Conservation (phyloP, 495 filamentous ascomycete genomes). For the Aspergillus saccharolyticus region DNA sequence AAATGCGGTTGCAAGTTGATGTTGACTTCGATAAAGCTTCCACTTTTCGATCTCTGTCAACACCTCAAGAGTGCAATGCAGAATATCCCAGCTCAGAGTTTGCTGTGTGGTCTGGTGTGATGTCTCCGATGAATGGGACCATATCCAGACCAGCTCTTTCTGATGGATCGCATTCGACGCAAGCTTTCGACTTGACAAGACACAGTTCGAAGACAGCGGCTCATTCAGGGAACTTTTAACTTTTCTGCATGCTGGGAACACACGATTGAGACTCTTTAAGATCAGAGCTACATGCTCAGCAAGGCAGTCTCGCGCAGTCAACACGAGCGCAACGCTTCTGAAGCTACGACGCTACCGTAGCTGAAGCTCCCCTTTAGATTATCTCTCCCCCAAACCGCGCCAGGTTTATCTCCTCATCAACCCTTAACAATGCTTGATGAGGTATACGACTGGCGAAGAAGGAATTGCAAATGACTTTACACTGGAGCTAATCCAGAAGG, state of each 20-base stretch:
- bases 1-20: not conserved
- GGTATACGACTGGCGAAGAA: constrained; percentile 51
- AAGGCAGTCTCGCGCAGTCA: too few species aligned
- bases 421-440: constrained; percentile 43
- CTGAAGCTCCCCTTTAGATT: not conserved
- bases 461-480: constrained; percentile 19
- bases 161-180: too few species aligned
- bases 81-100: not conserved
- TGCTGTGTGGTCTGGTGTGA: not conserved
- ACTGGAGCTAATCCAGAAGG: constrained; percentile 21
- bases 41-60: too few species aligned
- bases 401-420: constrained; percentile 49
- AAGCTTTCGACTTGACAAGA: too few species aligned
- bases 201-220: too few species aligned
- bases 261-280: too few species aligned
- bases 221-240: too few species aligned
- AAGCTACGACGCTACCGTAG: not conserved
- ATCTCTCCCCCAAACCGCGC: constrained; percentile 17
- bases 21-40: not conserved
- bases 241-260: too few species aligned
- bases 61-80: not conserved
- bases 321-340: too few species aligned
- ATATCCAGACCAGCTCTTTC: too few species aligned
- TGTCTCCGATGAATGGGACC: not conserved
- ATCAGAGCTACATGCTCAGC: too few species aligned